A percentile compares a stretch with the other conserved stretches of the same genome.
phyloP scores from a whole-genome alignment of 1,284 basidiomycete genomes.

The Sutorius eximius region DNA sequence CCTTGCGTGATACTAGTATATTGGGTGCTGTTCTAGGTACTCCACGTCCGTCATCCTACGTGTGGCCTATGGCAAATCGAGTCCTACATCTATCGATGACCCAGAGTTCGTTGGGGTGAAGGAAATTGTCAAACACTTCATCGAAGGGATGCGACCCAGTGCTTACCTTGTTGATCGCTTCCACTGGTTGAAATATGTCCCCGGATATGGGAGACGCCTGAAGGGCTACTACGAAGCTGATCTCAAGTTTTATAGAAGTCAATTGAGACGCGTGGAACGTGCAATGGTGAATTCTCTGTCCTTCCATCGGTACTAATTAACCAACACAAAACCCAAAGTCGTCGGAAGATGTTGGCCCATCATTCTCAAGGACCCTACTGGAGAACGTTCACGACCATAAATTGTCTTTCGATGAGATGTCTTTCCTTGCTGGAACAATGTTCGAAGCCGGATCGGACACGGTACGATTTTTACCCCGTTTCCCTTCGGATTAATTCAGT shows the following conservation, averaged over 20 bases:
- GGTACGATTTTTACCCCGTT: slow-evolving; percentile 21
- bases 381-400: slow-evolving; percentile 51
- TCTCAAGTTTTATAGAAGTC: slow-evolving; percentile 50
- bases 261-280: slow-evolving; percentile 45
- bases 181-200: slow-evolving; percentile 50
- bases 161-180: slow-evolving; percentile 59
- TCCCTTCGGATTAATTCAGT: not conserved
- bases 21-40: slow-evolving; percentile 41
- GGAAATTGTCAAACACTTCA: slow-evolving; percentile 49
- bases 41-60: slow-evolving; percentile 64
- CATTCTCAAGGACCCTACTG: slow-evolving; percentile 57
- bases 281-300: slow-evolving; percentile 40
- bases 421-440: slow-evolving; percentile 50
- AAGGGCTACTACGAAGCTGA: slow-evolving; percentile 54
- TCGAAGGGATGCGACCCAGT: slow-evolving; percentile 49
- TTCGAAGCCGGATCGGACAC: slow-evolving; percentile 68
- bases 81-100: slow-evolving; percentile 50
- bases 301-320: not conserved
- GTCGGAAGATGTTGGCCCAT: slow-evolving; percentile 40
- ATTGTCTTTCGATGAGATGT: slow-evolving; percentile 53
- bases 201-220: slow-evolving; percentile 20
- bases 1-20: not conserved
- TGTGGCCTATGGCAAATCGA: slow-evolving; percentile 62
- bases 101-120: slow-evolving; percentile 56
- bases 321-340: slow-evolving; percentile 15